phyloP scores from a whole-genome alignment of 2,329 filamentous ascomycete species.

The Aphanocladium album region DNA sequence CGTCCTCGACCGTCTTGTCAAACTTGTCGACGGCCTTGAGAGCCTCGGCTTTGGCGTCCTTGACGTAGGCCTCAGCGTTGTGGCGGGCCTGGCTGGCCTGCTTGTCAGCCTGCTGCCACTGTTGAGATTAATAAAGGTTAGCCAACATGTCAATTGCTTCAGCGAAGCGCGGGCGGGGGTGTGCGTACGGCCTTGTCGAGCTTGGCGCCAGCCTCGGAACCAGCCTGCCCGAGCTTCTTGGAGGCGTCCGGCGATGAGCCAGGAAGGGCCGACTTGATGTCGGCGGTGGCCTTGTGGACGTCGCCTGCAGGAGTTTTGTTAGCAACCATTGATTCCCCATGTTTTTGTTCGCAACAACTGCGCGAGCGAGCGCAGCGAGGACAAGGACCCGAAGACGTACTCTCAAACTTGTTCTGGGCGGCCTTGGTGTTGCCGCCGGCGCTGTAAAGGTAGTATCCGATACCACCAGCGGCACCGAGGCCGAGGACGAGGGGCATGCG shows the following conservation, averaged over 20 bases:
- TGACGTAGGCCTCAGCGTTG: conserved; percentile 53
- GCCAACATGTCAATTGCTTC: not conserved
- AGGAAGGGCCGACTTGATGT: conserved; percentile 61
- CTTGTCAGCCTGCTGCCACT: conserved; percentile 54
- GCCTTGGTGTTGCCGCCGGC: conserved; percentile 76
- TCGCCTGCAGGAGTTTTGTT: conserved; percentile 55
- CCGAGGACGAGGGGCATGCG: conserved; percentile 50
- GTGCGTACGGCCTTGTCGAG: conserved; percentile 64
- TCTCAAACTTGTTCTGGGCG: conserved; percentile 82
- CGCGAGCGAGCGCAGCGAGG: not conserved
- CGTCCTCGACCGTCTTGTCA: conserved; percentile 75
- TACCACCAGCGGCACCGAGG: conserved; percentile 58
- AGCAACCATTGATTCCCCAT: too few species aligned
- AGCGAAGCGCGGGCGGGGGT: too few species aligned
- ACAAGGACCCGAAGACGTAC: conserved; percentile 46
- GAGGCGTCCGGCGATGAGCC: conserved; percentile 54
- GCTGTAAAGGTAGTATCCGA: conserved; percentile 87
- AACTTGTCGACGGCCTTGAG: conserved; percentile 74
- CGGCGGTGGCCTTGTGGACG: conserved; percentile 61
- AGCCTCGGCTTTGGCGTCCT: conserved; percentile 59
- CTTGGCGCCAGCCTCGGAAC: conserved; percentile 49
- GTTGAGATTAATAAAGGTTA: conserved; percentile 5
- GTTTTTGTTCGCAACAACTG: too few species aligned
- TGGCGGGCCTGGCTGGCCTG: conserved; percentile 58
- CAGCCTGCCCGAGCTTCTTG: conserved; percentile 52